Evolutionary conservation across 2,329 filamentous ascomycete genomes (phyloP).

Genomic region (Drechslerella dactyloides): DNA sequence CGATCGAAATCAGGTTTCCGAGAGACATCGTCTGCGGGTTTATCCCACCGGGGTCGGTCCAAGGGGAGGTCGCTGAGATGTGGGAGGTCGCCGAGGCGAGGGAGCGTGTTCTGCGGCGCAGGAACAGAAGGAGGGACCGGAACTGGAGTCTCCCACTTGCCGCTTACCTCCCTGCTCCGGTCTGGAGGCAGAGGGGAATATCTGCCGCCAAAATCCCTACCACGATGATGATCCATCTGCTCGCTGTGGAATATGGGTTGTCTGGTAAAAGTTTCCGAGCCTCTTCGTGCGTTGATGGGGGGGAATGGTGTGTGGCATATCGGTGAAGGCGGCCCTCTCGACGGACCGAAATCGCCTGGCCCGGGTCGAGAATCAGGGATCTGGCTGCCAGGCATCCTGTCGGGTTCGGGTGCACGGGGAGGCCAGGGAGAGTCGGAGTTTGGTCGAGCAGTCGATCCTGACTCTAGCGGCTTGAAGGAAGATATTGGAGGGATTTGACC

Average conservation of each 20-base stretch:
- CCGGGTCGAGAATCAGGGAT: conserved; percentile 46
- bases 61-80: conserved; percentile 38
- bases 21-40: conserved; percentile 27
- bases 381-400: conserved; percentile 34
- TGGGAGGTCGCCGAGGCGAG: conserved; percentile 39
- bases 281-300: conserved; percentile 41
- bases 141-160: conserved; percentile 36
- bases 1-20: conserved; percentile 45
- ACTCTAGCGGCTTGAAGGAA: conserved; percentile 30
- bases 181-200: conserved; percentile 36
- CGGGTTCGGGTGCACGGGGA: conserved; percentile 23
- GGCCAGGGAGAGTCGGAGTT: conserved; percentile 33
- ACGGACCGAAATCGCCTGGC: conserved; percentile 43
- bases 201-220: conserved; percentile 24
- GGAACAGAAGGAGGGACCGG: conserved; percentile 17
- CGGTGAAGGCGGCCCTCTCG: conserved; percentile 46
- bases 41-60: conserved; percentile 43
- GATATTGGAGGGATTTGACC: conserved; percentile 25
- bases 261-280: conserved; percentile 30
- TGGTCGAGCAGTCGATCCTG: conserved; percentile 2
- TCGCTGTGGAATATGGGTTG: conserved; percentile 26
- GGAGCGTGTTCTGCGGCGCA: conserved; percentile 29
- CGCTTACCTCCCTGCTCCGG: conserved; percentile 22
- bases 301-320: conserved; percentile 27
- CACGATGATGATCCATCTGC: conserved; percentile 25